Conservation (phyloP, 179 eudicot genomes). For the Corrigiola litoralis region DNA sequence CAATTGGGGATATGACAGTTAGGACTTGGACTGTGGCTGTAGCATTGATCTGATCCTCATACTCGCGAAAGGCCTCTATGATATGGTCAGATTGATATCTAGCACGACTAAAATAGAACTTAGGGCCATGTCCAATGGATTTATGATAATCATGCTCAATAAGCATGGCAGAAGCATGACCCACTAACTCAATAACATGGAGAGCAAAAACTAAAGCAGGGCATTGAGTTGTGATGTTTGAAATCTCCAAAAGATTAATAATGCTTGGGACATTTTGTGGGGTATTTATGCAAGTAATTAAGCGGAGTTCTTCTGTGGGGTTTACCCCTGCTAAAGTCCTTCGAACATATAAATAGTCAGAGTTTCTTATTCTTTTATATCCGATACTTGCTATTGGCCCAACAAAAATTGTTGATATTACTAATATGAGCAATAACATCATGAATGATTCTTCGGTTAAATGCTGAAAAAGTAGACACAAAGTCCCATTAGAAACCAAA, state of each 20-base stretch:
- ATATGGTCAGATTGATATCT: slow-evolving; percentile 20
- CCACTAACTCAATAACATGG: slow-evolving; percentile 35
- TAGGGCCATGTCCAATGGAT: not conserved
- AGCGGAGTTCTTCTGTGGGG: slow-evolving; percentile 13
- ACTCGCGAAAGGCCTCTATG: slow-evolving; percentile 24
- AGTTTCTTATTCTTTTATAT: slow-evolving; percentile 9
- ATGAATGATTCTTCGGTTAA: slow-evolving; percentile 12
- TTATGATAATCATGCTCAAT: slow-evolving; percentile 24
- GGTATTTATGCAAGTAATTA: slow-evolving; percentile 31
- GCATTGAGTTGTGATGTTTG: slow-evolving; percentile 13
- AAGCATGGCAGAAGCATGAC: slow-evolving; percentile 34
- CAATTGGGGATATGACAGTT: slow-evolving; percentile 28
- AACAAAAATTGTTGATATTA: slow-evolving; percentile 26
- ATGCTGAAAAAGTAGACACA: slow-evolving; percentile 14
- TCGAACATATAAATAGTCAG: not conserved
- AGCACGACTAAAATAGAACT: slow-evolving; percentile 8
- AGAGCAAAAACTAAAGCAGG: slow-evolving; percentile 20
- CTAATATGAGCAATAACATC: slow-evolving; percentile 5
- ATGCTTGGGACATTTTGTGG: slow-evolving; percentile 27
- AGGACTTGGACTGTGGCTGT: slow-evolving; percentile 8
- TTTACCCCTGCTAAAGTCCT: slow-evolving; percentile 18
- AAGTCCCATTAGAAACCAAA: not conserved
- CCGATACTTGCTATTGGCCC: slow-evolving; percentile 23
- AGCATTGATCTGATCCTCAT: slow-evolving; percentile 1
- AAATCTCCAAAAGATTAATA: slow-evolving; percentile 30